Conservation (phyloP, 148 eudicot genomes). For the Polygonum maritimum region DNA sequence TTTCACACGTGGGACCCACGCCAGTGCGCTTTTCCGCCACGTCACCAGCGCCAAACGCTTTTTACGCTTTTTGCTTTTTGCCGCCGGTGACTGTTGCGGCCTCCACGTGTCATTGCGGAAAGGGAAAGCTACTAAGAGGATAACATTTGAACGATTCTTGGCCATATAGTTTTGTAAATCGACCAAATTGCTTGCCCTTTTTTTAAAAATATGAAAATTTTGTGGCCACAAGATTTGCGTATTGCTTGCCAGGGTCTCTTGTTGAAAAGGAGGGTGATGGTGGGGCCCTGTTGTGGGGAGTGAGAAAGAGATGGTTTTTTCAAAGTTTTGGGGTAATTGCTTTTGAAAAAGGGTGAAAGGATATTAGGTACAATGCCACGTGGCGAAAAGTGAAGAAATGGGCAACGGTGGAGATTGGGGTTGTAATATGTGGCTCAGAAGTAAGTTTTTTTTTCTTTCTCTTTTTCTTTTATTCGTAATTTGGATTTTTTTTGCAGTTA, state of each 20-base stretch:
- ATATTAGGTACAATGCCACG: neutral
- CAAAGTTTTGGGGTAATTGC: neutral
- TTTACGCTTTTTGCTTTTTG: neutral
- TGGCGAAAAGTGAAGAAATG: neutral
- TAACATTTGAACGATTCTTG: neutral
- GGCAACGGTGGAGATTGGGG: neutral
- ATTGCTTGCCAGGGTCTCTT: neutral
- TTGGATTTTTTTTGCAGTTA: neutral
- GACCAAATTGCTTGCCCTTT: neutral
- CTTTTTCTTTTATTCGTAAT: no score
- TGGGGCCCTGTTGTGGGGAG: neutral
- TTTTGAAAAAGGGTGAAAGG: neutral
- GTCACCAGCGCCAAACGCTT: neutral
- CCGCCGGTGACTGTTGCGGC: neutral
- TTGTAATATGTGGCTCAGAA: neutral
- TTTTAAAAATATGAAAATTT: neutral
- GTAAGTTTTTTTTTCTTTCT: neutral
- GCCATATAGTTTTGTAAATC: neutral
- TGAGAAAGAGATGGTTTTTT: neutral
- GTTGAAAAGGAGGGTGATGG: neutral
- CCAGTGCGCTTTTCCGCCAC: slow-evolving; percentile 6
- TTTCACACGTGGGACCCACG: neutral
- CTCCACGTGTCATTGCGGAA: neutral
- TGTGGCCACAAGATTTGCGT: neutral
- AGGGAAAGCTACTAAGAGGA: neutral